Evolutionary conservation across 2,329 filamentous ascomycete genomes (phyloP).

Genomic region (Zymoseptoria crescenta): DNA sequence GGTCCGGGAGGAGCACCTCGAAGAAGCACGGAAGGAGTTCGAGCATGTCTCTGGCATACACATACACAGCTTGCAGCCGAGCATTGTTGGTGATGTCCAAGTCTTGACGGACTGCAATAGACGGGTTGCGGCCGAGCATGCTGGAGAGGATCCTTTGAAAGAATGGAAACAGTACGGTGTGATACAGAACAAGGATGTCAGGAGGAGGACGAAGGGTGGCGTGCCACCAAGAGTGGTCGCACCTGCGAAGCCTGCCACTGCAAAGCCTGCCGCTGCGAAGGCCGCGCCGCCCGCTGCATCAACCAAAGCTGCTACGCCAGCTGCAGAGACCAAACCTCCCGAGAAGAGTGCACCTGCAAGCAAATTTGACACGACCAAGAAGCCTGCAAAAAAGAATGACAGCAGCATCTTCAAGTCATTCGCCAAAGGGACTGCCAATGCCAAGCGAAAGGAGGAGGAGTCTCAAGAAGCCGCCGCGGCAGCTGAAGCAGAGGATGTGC

Average conservation of each 20-base stretch:
- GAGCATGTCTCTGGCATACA: conserved; percentile 71
- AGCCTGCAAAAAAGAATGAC: conserved; percentile 46
- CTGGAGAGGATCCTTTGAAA: conserved; percentile 52
- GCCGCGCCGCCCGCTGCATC: conserved; percentile 7
- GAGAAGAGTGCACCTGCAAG: conserved; percentile 17
- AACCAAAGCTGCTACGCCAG: conserved; percentile 5
- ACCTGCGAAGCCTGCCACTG: conserved; percentile 8
- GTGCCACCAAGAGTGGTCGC: conserved; percentile 28
- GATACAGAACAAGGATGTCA: conserved; percentile 65
- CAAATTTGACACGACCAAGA: conserved; percentile 31
- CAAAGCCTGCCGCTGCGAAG: conserved; percentile 9
- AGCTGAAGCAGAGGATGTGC: conserved; percentile 21
- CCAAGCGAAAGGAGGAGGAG: conserved; percentile 46
- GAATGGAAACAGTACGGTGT: conserved; percentile 59
- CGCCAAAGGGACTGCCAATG: conserved; percentile 45
- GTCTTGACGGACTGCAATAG: conserved; percentile 62
- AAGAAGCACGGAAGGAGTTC: conserved; percentile 55
- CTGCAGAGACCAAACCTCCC: conserved; percentile 13
- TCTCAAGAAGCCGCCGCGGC: conserved; percentile 33
- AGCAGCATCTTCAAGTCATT: conserved; percentile 73
- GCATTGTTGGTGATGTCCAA: conserved; percentile 59
- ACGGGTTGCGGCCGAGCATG: conserved; percentile 50
- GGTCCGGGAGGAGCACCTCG: conserved; percentile 26
- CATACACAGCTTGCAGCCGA: conserved; percentile 74
- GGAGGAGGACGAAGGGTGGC: conserved; percentile 40